Evolutionary conservation across 176 grass and related monocot genomes (phyloP).

Genomic region (Bonia amplexicaulis): DNA sequence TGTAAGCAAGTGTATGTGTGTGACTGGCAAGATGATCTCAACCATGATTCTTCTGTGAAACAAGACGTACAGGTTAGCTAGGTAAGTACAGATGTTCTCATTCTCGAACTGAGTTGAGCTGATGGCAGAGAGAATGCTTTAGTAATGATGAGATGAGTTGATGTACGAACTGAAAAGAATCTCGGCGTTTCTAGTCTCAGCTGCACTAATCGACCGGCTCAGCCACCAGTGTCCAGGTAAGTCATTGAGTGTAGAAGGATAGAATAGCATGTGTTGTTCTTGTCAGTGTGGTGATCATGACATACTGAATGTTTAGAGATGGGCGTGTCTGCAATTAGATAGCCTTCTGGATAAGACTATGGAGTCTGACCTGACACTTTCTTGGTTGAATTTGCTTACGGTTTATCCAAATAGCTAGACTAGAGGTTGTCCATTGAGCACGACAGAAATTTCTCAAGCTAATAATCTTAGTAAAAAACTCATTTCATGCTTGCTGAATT

Average conservation of each 20-base stretch:
- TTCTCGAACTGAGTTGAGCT: background rate
- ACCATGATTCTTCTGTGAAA: background rate
- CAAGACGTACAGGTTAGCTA: background rate
- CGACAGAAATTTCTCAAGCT: background rate
- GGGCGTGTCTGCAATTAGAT: background rate
- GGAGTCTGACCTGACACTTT: constrained; percentile 13
- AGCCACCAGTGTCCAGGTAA: background rate
- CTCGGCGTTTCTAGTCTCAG: background rate
- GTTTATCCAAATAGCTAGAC: constrained; percentile 17
- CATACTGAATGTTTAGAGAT: constrained; percentile 5
- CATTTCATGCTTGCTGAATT: background rate
- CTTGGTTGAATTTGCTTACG: background rate
- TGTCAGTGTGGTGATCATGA: constrained; percentile 21
- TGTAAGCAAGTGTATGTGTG: background rate
- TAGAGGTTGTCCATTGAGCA: background rate
- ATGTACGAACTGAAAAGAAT: background rate
- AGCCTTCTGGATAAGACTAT: constrained; percentile 21
- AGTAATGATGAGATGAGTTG: background rate
- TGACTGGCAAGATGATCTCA: background rate
- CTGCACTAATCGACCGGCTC: constrained; percentile 12
- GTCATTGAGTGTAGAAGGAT: constrained; percentile 1
- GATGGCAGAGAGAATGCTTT: background rate
- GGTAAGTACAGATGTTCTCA: background rate
- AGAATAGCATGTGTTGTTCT: background rate
- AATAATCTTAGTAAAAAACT: background rate